Conservation (phyloP, 2,329 filamentous ascomycete species). For the Furcasterigmium sp. region DNA sequence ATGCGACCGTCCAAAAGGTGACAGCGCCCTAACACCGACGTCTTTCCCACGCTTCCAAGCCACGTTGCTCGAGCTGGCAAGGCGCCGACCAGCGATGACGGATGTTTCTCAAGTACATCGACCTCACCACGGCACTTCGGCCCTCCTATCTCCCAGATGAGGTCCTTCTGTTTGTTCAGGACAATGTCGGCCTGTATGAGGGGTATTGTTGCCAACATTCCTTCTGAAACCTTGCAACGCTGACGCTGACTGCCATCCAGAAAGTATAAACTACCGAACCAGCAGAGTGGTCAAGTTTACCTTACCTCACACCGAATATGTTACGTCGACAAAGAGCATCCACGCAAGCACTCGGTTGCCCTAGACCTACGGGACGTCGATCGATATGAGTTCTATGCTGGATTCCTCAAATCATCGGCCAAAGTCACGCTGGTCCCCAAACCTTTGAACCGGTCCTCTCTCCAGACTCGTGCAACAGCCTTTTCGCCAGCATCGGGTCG, state of each 20-base stretch:
- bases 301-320: constrained; percentile 92
- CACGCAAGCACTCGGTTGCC: constrained; percentile 76
- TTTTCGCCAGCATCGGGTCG: constrained; percentile 40
- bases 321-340: constrained; percentile 86
- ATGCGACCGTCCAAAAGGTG: no score
- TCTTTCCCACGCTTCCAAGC: no score
- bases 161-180: constrained; percentile 91
- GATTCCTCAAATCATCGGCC: constrained; percentile 90
- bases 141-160: constrained; percentile 91
- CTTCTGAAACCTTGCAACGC: not conserved
- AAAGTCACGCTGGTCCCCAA: constrained; percentile 91
- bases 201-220: constrained; percentile 52
- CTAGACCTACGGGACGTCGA: constrained; percentile 90
- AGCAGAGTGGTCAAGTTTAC: constrained; percentile 95
- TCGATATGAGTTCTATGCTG: constrained; percentile 83
- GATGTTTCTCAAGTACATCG: constrained; percentile 96
- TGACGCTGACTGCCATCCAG: constrained; percentile 36
- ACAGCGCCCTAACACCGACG: no score
- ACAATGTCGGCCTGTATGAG: constrained; percentile 95
- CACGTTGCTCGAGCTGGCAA: not conserved
- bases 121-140: constrained; percentile 93
- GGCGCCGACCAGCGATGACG: constrained; percentile 47
- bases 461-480: constrained; percentile 48
- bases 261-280: constrained; percentile 90
- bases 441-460: constrained; percentile 59